These are phyloP conservation scores for Euphorbia lathyris DNA, from an alignment of 345 rosid species.

Conservation along the genomic window DNA sequence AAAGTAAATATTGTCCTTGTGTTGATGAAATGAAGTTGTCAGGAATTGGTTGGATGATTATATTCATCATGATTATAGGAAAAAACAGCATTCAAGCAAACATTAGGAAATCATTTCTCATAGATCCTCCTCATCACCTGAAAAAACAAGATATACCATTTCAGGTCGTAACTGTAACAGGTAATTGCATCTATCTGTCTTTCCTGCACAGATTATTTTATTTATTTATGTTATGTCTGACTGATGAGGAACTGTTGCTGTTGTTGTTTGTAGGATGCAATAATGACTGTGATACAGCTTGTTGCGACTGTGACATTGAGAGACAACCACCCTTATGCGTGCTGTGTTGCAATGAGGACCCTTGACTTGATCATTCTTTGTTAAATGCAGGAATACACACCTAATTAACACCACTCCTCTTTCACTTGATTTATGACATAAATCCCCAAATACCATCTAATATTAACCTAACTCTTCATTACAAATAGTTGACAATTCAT, in stretches of 20 bases:
- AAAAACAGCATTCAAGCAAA: conserved; percentile 21
- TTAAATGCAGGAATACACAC: no score
- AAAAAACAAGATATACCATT: conserved; percentile 20
- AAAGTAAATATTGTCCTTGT: not conserved
- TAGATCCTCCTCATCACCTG: conserved; percentile 10
- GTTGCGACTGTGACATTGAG: conserved; percentile 65
- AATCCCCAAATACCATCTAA: no score
- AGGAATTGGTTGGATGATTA: conserved; percentile 22
- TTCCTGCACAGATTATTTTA: not conserved
- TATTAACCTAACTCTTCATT: no score
- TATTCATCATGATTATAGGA: conserved; percentile 17
- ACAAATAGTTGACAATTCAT: no score
- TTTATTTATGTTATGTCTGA: not conserved
- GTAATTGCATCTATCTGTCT: conserved; percentile 20
- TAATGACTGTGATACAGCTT: conserved; percentile 69
- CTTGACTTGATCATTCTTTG: conserved; percentile 10
- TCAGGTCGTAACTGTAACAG: conserved; percentile 44
- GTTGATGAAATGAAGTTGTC: conserved; percentile 20
- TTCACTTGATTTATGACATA: no score
- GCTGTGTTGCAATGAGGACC: conserved; percentile 55
- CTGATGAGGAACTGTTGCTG: not conserved
- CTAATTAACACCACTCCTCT: no score
- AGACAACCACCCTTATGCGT: conserved; percentile 65
- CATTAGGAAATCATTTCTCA: conserved; percentile 20
- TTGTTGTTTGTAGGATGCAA: conserved; percentile 57